Evolutionary conservation across 1,139 yeast species (phyloP).

Genomic region (Yamadazyma sp.): DNA sequence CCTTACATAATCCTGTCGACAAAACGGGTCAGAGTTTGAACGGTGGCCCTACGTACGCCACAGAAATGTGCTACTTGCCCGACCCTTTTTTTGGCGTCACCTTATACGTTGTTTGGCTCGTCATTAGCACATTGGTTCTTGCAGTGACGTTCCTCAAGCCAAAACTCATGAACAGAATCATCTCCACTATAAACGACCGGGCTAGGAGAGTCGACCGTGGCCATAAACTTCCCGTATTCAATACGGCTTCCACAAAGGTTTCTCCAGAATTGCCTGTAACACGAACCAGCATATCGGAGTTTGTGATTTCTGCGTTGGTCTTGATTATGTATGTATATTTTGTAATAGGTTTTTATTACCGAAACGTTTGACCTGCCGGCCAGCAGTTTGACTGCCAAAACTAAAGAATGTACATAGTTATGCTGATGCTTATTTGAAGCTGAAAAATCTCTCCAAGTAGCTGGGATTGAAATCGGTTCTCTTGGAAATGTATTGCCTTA

Average conservation of each 20-base stretch:
- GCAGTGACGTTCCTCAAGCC: constrained; percentile 13
- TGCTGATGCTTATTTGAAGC: constrained; percentile 25
- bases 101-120: constrained; percentile 12
- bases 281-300: not conserved
- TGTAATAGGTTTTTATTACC: constrained; percentile 5
- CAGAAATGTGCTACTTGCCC: constrained; percentile 71
- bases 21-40: constrained; percentile 7
- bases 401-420: not conserved
- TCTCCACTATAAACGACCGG: not conserved
- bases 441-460: constrained; percentile 51
- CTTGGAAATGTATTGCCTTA: constrained; percentile 69
- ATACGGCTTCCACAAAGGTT: not conserved
- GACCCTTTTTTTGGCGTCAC: constrained; percentile 47
- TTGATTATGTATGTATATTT: constrained; percentile 3
- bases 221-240: constrained; percentile 1
- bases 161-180: constrained; percentile 1
- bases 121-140: constrained; percentile 7
- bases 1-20: constrained; percentile 55
- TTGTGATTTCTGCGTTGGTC: not conserved
- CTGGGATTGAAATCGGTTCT: constrained; percentile 68
- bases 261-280: not conserved
- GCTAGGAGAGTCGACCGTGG: not conserved
- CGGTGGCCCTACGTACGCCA: constrained; percentile 26
- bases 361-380: not conserved
- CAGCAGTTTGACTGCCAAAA: too few species aligned